A percentile compares a stretch with the other conserved stretches of the same genome.
phyloP scores from a whole-genome alignment of 805 yeast genomes.

The Kodamaea fukazawae region DNA sequence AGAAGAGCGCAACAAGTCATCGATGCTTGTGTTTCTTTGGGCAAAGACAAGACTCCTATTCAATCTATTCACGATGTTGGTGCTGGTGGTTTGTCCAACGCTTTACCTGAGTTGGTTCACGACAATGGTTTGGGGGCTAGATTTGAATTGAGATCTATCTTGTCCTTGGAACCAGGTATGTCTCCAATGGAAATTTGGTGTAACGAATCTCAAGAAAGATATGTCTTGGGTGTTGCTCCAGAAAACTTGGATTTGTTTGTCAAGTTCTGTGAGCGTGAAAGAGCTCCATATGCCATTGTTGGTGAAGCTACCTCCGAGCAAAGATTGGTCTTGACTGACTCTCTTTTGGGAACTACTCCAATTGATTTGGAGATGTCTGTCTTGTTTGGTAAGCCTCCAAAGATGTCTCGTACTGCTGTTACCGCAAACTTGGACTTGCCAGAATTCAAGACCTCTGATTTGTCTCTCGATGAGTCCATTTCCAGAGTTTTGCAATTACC shows the following conservation, averaged over 20 bases:
- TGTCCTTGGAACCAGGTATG: conserved; percentile 94
- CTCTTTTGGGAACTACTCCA: conserved; percentile 74
- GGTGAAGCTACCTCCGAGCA: conserved; percentile 90
- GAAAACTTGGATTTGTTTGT: conserved; percentile 69
- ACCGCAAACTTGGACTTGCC: conserved; percentile 58
- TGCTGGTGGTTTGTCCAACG: conserved; percentile 98
- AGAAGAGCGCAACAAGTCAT: conserved; percentile 98
- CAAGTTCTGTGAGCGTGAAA: conserved; percentile 86
- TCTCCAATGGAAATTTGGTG: conserved; percentile 99
- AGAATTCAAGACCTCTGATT: conserved; percentile 33
- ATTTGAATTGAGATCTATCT: conserved; percentile 86
- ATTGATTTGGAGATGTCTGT: conserved; percentile 95
- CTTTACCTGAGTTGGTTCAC: conserved; percentile 95
- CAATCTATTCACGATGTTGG: conserved; percentile 98
- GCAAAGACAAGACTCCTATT: conserved; percentile 64
- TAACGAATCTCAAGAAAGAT: conserved; percentile 98
- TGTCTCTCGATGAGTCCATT: conserved; percentile 60
- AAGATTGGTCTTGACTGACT: conserved; percentile 77
- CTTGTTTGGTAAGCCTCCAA: conserved; percentile 95
- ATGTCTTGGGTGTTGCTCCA: conserved; percentile 87
- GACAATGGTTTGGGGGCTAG: conserved; percentile 94
- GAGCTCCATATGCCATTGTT: conserved; percentile 94
- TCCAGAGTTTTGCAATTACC: conserved; percentile 85
- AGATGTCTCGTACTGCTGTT: conserved; percentile 74
- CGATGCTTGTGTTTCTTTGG: conserved; percentile 86